Conservation (phyloP, 2,329 filamentous ascomycete genomes). For the Trichoderma atrobrunneum region DNA sequence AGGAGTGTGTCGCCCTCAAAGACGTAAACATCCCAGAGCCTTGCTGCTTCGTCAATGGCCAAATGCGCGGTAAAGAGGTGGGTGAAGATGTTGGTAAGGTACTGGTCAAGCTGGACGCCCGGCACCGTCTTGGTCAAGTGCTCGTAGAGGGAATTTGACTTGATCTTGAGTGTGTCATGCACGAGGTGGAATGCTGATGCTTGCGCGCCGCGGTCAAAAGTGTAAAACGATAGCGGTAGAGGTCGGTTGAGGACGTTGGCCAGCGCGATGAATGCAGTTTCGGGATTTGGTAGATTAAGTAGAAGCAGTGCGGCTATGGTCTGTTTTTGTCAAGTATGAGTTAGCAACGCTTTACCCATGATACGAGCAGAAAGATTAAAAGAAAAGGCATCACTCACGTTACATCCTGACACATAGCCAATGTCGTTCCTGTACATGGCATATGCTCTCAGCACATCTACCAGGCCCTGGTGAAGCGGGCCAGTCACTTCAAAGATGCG, state of each 20-base stretch:
- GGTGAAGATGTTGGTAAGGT: slow-evolving; percentile 60
- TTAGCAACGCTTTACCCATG: neutral
- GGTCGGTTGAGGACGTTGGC: slow-evolving; percentile 77
- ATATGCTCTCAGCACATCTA: slow-evolving; percentile 75
- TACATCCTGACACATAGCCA: slow-evolving; percentile 71
- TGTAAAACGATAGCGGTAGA: slow-evolving; percentile 71
- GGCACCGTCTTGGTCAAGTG: slow-evolving; percentile 57
- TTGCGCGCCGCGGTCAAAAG: slow-evolving; percentile 66
- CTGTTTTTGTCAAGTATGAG: slow-evolving; percentile 38
- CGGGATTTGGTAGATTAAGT: slow-evolving; percentile 64
- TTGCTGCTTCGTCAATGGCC: slow-evolving; percentile 65
- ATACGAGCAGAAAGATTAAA: neutral
- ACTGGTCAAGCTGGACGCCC: slow-evolving; percentile 48
- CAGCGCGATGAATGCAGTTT: slow-evolving; percentile 66
- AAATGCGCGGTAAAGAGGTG: slow-evolving; percentile 62
- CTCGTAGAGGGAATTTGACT: slow-evolving; percentile 60
- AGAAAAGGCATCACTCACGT: slow-evolving; percentile 52
- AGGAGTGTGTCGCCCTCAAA: slow-evolving; percentile 76
- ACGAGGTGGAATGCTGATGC: slow-evolving; percentile 67
- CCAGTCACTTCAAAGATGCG: slow-evolving; percentile 67
- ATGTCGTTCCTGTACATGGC: slow-evolving; percentile 80
- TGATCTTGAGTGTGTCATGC: slow-evolving; percentile 62
- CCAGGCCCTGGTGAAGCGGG: slow-evolving; percentile 64
- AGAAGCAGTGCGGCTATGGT: slow-evolving; percentile 71
- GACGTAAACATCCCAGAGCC: slow-evolving; percentile 78